A percentile compares a stretch with the other conserved stretches of the same genome.
Conservation (phyloP, 805 yeast species). For the Naumovozyma dairenensis region DNA sequence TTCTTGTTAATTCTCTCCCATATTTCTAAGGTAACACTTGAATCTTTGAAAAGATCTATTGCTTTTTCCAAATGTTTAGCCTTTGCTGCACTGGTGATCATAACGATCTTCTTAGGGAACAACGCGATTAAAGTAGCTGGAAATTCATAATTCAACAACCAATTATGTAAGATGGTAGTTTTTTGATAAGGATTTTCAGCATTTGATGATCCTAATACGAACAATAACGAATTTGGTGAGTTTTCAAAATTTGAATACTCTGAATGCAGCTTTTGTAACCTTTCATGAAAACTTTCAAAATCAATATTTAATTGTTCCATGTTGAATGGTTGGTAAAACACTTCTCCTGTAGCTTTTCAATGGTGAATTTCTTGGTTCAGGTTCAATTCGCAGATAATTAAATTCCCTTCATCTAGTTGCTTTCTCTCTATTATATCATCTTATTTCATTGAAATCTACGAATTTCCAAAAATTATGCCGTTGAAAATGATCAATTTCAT, state of each 20-base stretch:
- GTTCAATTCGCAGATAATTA: too few species aligned
- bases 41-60: slow-evolving; percentile 32
- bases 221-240: slow-evolving; percentile 40
- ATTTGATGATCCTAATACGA: slow-evolving; percentile 76
- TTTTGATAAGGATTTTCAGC: slow-evolving; percentile 86
- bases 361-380: too few species aligned
- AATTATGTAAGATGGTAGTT: slow-evolving; percentile 75
- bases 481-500: too few species aligned
- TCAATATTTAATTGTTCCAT: slow-evolving; percentile 28
- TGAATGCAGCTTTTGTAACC: slow-evolving; percentile 22
- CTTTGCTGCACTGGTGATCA: slow-evolving; percentile 77
- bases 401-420: too few species aligned
- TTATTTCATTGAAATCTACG: too few species aligned
- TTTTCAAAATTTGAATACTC: slow-evolving; percentile 21
- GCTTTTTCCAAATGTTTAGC: slow-evolving; percentile 54
- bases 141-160: slow-evolving; percentile 92
- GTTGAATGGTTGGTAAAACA: too few species aligned
- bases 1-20: slow-evolving; percentile 73
- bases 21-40: slow-evolving; percentile 44
- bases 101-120: slow-evolving; percentile 45
- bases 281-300: slow-evolving; percentile 21
- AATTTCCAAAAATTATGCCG: too few species aligned
- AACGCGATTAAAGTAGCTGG: slow-evolving; percentile 78
- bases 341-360: too few species aligned
- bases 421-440: too few species aligned